Evolutionary conservation across 495 filamentous ascomycete species (phyloP), one percentile per base, ranked within the genome.

Genomic region (Amniculicola lignicola): DNA sequence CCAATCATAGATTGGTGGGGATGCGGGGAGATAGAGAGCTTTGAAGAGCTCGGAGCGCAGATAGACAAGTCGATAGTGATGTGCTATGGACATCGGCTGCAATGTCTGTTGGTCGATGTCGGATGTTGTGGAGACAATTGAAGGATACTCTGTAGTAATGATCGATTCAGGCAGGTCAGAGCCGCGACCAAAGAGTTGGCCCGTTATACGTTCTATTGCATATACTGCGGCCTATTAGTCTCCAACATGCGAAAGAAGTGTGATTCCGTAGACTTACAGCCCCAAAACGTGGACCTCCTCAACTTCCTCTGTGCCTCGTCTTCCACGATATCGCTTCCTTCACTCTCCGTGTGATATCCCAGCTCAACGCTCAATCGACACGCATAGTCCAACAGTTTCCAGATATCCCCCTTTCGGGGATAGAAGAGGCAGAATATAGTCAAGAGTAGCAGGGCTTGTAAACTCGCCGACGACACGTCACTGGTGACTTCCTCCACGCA

Each of bases 401-500:
- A 53, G 21, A 53, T 53, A 16, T 53, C 49, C 11, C 49, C 49
- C 25, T 42, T 42, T 14, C 24, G 15, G 19, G 49, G 49, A 12
- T 42, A 43, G 23, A 53, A 53, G 11, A 53, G 18, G 24, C 36
- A 43, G 28, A 42, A 53, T 9, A 53, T 41, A 4, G 37, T 33
- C 5, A 53, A 25, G 9, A 53, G 38, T 1, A 53, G n/a, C 22
- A 53, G 24, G 4, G 49, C 49, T 31, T 53, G 49, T 18, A 53
- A 16, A 31, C 22, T 42, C 18, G 36, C 35, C 4, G 49, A 38
- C 0, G 22, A 11, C 12, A 53, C 49, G 18, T 53, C 49, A 2
- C 21, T 28, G 2, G 49, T 53, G 14, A 53, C 49, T 53, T 53
- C 49, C 49, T 53, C 49, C 24, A 53, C 49, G 25, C 49, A 53